Evolutionary conservation across 768 basidiomycete species (phyloP).

Genomic region (Termitomyces sp.): DNA sequence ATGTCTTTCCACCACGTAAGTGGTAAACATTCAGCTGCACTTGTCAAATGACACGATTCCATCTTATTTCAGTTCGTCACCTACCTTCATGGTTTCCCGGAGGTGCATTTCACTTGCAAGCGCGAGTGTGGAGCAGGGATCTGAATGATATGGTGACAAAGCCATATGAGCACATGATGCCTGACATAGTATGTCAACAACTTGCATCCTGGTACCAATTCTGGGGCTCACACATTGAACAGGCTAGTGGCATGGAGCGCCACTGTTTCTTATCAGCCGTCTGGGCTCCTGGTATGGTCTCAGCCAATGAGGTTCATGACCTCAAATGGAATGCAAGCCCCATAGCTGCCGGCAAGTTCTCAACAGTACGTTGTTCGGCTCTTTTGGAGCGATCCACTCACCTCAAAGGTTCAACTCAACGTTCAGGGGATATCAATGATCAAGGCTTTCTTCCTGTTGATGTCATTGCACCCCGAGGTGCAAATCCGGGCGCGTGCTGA

Average conservation of each 20-base stretch:
- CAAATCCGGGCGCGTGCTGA: slow-evolving; percentile 25
- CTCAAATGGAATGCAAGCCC: slow-evolving; percentile 5
- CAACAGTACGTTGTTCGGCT: not conserved
- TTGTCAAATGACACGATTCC: not conserved
- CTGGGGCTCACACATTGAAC: not conserved
- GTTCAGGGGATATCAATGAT: not conserved
- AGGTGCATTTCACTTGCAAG: slow-evolving; percentile 1
- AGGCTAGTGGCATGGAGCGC: not conserved
- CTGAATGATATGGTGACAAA: not conserved
- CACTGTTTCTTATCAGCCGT: not conserved
- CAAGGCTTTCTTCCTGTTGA: slow-evolving; percentile 27
- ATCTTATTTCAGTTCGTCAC: slow-evolving; percentile 1
- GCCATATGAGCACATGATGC: not conserved
- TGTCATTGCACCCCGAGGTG: slow-evolving; percentile 26
- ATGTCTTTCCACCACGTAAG: slow-evolving; percentile 22
- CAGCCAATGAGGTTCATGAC: not conserved
- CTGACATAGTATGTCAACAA: not conserved
- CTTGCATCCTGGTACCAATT: not conserved
- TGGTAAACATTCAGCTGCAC: not conserved
- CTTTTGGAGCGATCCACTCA: not conserved
- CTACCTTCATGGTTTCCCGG: slow-evolving; percentile 16
- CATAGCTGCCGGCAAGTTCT: not conserved
- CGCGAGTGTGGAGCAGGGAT: not conserved
- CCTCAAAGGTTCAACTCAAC: not conserved
- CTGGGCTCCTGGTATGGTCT: not conserved